Percentiles rank a stretch among this genome's conserved stretches.
phyloP scores from a whole-genome alignment of 1,284 basidiomycete species.

The Golubevia sp. region DNA sequence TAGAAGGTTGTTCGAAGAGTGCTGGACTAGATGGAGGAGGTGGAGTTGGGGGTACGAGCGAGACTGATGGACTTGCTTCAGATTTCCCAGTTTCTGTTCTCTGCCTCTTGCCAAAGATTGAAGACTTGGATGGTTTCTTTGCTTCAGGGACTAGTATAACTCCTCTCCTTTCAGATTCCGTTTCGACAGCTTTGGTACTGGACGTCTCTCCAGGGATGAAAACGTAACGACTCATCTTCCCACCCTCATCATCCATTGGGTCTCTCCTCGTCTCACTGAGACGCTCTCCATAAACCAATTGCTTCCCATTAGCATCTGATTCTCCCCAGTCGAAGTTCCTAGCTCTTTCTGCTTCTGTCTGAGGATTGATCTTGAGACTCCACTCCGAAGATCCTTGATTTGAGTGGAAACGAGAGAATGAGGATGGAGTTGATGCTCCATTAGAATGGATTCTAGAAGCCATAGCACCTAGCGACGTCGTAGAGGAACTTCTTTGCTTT shows the following conservation, averaged over 20 bases:
- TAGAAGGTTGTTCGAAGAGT: too few relatives aligned
- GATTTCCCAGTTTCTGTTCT: too few relatives aligned
- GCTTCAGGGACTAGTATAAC: neutral
- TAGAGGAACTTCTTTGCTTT: neutral
- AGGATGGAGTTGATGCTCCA: neutral
- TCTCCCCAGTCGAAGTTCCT: slow-evolving; percentile 41
- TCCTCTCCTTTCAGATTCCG: neutral
- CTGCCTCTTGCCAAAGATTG: neutral
- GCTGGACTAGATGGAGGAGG: too few relatives aligned
- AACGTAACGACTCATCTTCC: neutral
- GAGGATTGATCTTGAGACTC: slow-evolving; percentile 14
- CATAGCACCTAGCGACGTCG: too few relatives aligned
- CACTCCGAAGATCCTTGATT: neutral
- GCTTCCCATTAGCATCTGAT: neutral
- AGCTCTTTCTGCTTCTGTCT: slow-evolving; percentile 34
- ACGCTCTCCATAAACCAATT: neutral
- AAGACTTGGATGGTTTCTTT: neutral
- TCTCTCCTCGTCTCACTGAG: neutral
- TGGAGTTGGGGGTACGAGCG: too few relatives aligned
- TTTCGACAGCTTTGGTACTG: too few relatives aligned
- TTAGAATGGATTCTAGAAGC: too few relatives aligned
- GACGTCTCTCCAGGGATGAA: neutral
- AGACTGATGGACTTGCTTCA: too few relatives aligned
- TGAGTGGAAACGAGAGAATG: neutral
- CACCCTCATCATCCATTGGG: neutral